Base-by-base conservation (phyloP, 116 monocot genomes). In the Posidonia oceanica region DNA sequence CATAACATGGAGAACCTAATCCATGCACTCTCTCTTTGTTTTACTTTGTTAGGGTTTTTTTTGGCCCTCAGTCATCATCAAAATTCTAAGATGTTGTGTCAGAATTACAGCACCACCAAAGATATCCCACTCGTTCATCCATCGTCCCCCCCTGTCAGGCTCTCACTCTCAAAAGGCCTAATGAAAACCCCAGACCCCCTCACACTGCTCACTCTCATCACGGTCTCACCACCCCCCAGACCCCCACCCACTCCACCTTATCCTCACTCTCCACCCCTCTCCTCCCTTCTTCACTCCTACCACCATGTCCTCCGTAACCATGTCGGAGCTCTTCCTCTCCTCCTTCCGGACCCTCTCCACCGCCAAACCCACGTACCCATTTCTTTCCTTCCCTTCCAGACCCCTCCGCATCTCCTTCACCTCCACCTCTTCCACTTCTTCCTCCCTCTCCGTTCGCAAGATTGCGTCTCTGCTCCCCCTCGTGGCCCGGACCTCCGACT, bases 401-500 rank as follows among this genome's bases (percentile, higher is more conserved):
- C 53, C 59, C 40, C 17, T 3, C 61, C 55, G 52, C 48, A 18
- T 59, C 60, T 64, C 54, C 48, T 64, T 72, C 57, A 18, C 61
- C 58, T 16, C 15, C 69, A 59, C 63, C 36, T 52, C 63, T 29
- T 41, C 61, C 61, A 3, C 52, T 36, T 23, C 67, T 41, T 54
- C 52, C 23, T 7, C 51, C 20, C 64, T 70, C 67, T 54, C 67
- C 17, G 69, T 60, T 36, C 66, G 63, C 41, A 82, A 59, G 58
- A 71, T 64, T 59, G 22, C 41, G 21, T 52, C 68, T 60, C 65
- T 74, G 3, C 38, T 48, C 42, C 75, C 83, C 66, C 73, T 81
- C 59, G 83, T 90, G 4, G 78, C 83, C 71, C 78, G 14, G 17
- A 81, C 85, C 53, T 80, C 87, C 23, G 81, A 77, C 54, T 82